Base-by-base conservation (phyloP, 495 filamentous ascomycete species). In the Xylaria bambusicola region DNA sequence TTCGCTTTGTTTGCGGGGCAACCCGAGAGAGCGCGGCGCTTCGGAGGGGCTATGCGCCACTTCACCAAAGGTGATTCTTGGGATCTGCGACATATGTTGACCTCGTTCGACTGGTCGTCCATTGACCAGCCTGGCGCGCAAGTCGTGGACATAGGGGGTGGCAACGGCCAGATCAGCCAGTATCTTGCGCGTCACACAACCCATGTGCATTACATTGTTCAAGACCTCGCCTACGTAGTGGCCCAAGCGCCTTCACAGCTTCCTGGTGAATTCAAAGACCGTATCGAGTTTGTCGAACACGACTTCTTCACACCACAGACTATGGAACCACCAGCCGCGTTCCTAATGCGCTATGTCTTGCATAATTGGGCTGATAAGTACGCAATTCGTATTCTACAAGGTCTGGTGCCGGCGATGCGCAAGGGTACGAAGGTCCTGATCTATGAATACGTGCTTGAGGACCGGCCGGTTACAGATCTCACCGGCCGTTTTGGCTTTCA, bases 301-400 rank as follows among this genome's bases (percentile, higher is more conserved):
- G 73, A 81, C 58, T 80, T 84, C 61, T 76, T 82, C 65, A 46
- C 68, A 17, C 58, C 62, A 9, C 78, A 83, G 61, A 71, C 79
- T 0, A 56, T 78, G 38, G 56, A 59, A n/a, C 36, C 36, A 15
- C 62, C 81, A 2, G 78, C 81, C 52, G 71, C 77, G 5, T 85
- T 82, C 62, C 66, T 84, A 31, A 64, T 83, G 26, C 75, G 81
- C 3, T 67, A 68, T 52, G 72, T 83, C 38, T 53, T 85, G 21
- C 80, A 84, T 55, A 75, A 84, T 57, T 78, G 77, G 71, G 48
- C 69, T 6, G 68, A 77, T 38, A 62, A 67, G 20, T 64, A 80
- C 33, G 71, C 66, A 6, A 46, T 72, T 6, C 62, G 48, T n/a
- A 78, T 82, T 54, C 52, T 84, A 6, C 63, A 56, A 7, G 62